phyloP scores from a whole-genome alignment of 495 filamentous ascomycete species.

The Talaromyces adpressus region DNA sequence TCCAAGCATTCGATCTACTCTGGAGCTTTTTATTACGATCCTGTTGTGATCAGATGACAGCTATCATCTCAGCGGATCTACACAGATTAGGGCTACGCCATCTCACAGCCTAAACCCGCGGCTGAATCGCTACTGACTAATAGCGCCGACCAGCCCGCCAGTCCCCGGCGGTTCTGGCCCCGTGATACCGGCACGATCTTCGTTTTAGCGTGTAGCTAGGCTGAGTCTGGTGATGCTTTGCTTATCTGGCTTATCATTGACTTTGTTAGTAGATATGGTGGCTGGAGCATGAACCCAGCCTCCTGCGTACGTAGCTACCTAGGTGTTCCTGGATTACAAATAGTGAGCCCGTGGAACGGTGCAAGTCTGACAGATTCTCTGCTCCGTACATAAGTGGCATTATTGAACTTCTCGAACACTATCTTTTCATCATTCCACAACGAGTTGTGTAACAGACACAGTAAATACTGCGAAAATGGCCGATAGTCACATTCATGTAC shows the following conservation, averaged over 20 bases:
- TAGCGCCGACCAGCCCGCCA: neutral
- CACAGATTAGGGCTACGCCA: neutral
- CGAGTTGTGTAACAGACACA: neutral
- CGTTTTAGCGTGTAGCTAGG: neutral
- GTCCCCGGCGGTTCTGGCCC: neutral
- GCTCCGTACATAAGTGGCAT: neutral
- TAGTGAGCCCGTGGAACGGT: neutral
- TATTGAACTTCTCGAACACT: neutral
- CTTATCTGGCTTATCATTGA: neutral
- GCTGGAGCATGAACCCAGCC: neutral
- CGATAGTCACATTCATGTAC: neutral
- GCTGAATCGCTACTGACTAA: neutral
- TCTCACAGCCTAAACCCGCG: neutral
- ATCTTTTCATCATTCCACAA: neutral
- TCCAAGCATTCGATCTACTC: neutral
- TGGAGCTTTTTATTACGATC: too few species aligned
- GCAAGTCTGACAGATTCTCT: neutral
- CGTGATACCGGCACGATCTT: neutral
- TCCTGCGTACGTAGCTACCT: neutral
- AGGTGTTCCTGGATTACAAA: neutral
- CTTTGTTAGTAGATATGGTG: neutral
- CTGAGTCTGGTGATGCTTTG: neutral
- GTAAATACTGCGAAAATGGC: neutral
- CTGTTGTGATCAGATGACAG: neutral
- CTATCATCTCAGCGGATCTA: neutral